These are phyloP conservation scores for Mallotus nudiflorus DNA, from an alignment of 345 rosid species.

Conservation along the genomic window DNA sequence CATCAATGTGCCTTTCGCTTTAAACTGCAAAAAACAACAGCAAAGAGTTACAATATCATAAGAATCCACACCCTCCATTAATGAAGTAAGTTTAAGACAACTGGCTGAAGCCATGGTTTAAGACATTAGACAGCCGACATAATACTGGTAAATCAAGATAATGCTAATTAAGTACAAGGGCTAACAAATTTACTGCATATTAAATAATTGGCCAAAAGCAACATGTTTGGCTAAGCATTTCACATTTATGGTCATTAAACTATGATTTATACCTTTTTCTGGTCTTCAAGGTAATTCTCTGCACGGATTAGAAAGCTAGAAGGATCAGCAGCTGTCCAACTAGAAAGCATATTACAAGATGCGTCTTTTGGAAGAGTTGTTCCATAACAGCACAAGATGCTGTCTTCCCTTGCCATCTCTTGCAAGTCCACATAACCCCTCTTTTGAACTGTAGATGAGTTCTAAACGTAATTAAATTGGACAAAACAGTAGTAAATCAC, in stretches of 20 bases:
- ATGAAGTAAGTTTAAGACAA: background rate
- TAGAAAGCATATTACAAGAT: constrained; percentile 57
- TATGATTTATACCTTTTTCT: constrained; percentile 58
- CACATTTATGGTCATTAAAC: constrained; percentile 8
- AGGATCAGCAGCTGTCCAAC: constrained; percentile 81
- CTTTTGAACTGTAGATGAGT: constrained; percentile 66
- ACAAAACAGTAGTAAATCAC: background rate
- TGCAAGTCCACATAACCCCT: constrained; percentile 88
- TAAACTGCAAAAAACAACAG: constrained; percentile 50
- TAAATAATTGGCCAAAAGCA: background rate
- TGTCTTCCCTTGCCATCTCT: constrained; percentile 62
- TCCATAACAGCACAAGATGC: constrained; percentile 61
- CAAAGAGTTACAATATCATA: constrained; percentile 4
- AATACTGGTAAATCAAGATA: background rate
- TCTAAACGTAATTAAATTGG: constrained; percentile 16
- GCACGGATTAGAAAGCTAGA: constrained; percentile 87
- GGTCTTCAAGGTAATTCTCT: constrained; percentile 73
- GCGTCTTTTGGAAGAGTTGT: constrained; percentile 80
- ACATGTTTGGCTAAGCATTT: background rate
- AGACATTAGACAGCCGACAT: background rate
- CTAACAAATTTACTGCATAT: background rate
- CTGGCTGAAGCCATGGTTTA: background rate
- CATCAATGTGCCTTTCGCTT: constrained; percentile 85
- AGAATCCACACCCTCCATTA: constrained; percentile 1
- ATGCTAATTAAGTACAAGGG: background rate